Base-by-base conservation (phyloP, 176 grass and related monocot species). In the Oryza brachyantha region DNA sequence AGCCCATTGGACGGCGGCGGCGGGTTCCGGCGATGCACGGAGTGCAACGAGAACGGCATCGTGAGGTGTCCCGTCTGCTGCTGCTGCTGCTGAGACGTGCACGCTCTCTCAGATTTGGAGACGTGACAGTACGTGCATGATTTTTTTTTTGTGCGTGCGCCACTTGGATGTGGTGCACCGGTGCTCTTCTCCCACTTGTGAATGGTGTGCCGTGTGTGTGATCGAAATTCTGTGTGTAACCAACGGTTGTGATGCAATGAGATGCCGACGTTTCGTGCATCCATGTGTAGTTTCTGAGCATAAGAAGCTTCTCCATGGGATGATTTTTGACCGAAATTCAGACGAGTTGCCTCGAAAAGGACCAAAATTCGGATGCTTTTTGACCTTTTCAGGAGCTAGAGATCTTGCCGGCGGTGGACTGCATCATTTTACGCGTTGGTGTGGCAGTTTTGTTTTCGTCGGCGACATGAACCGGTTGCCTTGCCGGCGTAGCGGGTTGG, bases 11-110 rank as follows among this genome's bases (percentile, higher is more conserved):
- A 29, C 29, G 75, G 34, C 8, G 29, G 11, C 29, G n/a, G 69
- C 11, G 35, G 2, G 19, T 94, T 90, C 67, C 86, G 88, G 78
- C 90, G 92, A 19, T 98, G 95, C 68, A 29, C 77, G 2, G 83
- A 86, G 78, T 98, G 95, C 90, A 98, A 98, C 73, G 95, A 98
- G 60, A 98, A 98, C 59, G 95, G 95, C 72, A 88, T 98, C 73
- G 87, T 94, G 13, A 92, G 89, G 83, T 98, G 95, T 46, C 87
- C 92, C 55, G 45, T 66, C 38, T 97, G 95, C 72, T 90, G 89
- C 38, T 97, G 95, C 72, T 90, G 89, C 76, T 84, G 70, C 70
- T 78, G 60, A 62, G 37, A 57, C 8, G 13, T 58, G 0, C 8
- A 31, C 19, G 78, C 16, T 31, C 22, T 10, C 34, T 32, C 64